Evolutionary conservation across 139 green algal species (phyloP).

Genomic region (Tetratostichococcus sp.): DNA sequence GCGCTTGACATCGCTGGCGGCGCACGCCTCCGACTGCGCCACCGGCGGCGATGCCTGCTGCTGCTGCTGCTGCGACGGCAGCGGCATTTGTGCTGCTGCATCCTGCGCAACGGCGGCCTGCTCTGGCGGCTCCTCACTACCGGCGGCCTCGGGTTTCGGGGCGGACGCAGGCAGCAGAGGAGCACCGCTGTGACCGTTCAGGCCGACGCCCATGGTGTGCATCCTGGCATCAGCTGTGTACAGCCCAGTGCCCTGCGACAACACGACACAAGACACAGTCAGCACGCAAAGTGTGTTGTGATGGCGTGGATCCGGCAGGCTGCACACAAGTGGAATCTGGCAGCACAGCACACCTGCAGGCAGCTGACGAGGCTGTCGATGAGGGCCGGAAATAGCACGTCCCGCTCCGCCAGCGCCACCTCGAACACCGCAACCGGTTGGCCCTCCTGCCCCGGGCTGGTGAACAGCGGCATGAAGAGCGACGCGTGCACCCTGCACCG

Average conservation of each 20-base stretch:
- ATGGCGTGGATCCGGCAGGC: no score
- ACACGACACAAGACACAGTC: neutral
- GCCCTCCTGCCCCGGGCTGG: constrained; percentile 8
- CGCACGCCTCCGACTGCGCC: neutral
- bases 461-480: constrained; percentile 67
- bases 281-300: neutral
- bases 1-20: neutral
- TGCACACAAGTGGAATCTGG: no score
- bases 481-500: constrained; percentile 70
- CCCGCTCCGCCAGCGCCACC: constrained; percentile 60
- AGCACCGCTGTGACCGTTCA: constrained; percentile 13
- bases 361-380: constrained; percentile 39
- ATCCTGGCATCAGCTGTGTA: constrained; percentile 43
- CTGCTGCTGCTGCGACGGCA: neutral
- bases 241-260: constrained; percentile 38
- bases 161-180: neutral
- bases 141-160: neutral
- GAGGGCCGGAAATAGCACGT: constrained; percentile 57
- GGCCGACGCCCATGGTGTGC: constrained; percentile 26
- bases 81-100: no score
- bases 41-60: neutral
- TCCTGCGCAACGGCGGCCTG: neutral
- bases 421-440: constrained; percentile 69
- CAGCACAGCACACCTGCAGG: constrained; percentile 54
- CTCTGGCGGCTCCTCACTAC: neutral